Evolutionary conservation across 2,329 filamentous ascomycete species (phyloP), one percentile per base, ranked within the genome.

Genomic region (Xylaria sp.): DNA sequence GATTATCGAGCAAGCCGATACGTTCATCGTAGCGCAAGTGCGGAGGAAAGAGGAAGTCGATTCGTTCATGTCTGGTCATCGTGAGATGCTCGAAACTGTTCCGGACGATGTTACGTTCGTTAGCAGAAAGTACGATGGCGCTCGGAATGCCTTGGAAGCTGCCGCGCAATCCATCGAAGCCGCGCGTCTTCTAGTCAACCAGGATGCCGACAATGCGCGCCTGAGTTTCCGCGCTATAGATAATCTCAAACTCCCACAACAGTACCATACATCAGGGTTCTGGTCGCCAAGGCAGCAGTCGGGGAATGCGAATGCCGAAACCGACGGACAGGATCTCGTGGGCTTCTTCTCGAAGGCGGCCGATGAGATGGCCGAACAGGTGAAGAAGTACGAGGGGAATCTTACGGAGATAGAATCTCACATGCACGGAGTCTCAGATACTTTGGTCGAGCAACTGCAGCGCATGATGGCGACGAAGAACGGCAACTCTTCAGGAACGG

Each of bases 11-110:
- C 79, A 83, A 9, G 87, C 96, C 66, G 94, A 99, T 77, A 85
- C 86, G 61, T 87, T 89, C 67, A 94, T 99, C 70, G 87, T 92
- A 70, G 84, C 85, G 57, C 92, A 95, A 74, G 93, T 96, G 72
- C 84, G 85, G 61, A 89, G 90, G 76, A 89, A 92, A 73, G 87
- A 90, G 69, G 87, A 96, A 69, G 89, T 94, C 60, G 88, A 91
- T 65, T 86, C 87, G 17, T 89, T 87, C 73, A 82, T 87, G 77
- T 83, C 84, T 1, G 82, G 82, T 15, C 85, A 87, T 68, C 83
- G 79, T 37, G 78, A 80, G 58, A 84, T 83, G 71, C 80, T 84
- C 47, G 79, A 83, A 69, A 80, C 79, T 62, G 80, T 82, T 51
- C 79, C 79, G 17, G 72, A 73, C 58, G 80, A 82, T 61, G 80